Evolutionary conservation across 1,139 yeast genomes (phyloP), one percentile per base, ranked within the genome.

Genomic region (Candida freyschussii): DNA sequence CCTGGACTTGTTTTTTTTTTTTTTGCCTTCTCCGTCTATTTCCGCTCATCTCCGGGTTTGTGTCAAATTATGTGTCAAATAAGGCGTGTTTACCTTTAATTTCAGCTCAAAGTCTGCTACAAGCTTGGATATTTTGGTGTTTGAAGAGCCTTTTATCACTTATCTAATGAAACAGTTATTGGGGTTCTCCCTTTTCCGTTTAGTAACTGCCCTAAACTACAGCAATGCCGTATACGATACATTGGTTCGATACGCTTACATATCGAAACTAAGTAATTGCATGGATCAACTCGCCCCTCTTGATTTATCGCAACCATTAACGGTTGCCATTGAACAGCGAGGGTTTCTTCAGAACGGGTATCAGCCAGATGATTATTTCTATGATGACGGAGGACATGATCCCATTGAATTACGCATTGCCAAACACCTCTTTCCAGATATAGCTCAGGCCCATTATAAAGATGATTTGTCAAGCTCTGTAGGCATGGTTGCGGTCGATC

Each of bases 401-500:
- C 13, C 28, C 3, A 26, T 38, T 11, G 41, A 33, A 16, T 27
- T 47, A 12, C 29, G 32, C 26, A 16, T 44, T 17, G 50, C 50
- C 11, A 44, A 39, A 13, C 17, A 32, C 13, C 27, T 43, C 5
- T 32, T 26, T 17, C 31, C 35, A 5, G 26, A 28, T 5, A 13
- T 12, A 1, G 18, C 14, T 4, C 12, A 23, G n/a, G 17, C 16
- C 7, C 16, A 16, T 3, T 15, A 17, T 13, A 16, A 9, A 10
- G 13, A 15, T 2, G 7, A 24, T 2, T n/a, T 19, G 9, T 7
- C 21, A 15, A 5, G 15, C 7, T 23, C 47, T 3, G 40, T 33
- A 14, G 82, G 65, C 0, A 67, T 57, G 44, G 59, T 69, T 36
- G 77, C 72, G 1, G 45, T 68, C 9, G 78, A 75, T 44, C 58